phyloP scores from a whole-genome alignment of 331 rosid genomes.

The Acacia concinna region DNA sequence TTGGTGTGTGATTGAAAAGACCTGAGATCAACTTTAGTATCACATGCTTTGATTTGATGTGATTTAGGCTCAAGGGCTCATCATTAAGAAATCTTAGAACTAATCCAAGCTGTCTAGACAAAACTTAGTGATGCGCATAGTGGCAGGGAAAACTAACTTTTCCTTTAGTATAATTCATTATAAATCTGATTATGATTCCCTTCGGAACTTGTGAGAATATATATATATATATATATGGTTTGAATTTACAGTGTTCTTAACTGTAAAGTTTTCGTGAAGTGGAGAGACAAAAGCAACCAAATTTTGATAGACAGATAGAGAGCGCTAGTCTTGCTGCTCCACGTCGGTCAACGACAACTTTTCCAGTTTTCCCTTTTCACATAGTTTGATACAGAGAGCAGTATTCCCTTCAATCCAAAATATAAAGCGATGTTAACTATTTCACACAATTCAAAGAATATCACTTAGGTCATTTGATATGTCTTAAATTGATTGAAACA shows the following conservation, averaged over 20 bases:
- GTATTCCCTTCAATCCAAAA: too few relatives aligned
- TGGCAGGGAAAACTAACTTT: slow-evolving; percentile 4
- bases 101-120: slow-evolving; percentile 23
- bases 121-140: slow-evolving; percentile 40
- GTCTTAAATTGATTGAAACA: too few relatives aligned
- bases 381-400: too few relatives aligned
- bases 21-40: slow-evolving; percentile 40
- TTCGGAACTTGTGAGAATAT: background rate
- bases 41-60: slow-evolving; percentile 55
- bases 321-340: background rate
- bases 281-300: background rate
- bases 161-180: background rate
- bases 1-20: slow-evolving; percentile 38
- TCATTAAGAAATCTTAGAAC: background rate
- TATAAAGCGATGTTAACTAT: too few relatives aligned
- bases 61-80: slow-evolving; percentile 24
- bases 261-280: background rate
- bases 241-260: background rate
- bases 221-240: too few relatives aligned
- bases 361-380: background rate
- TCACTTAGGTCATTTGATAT: too few relatives aligned
- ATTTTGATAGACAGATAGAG: too few relatives aligned
- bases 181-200: slow-evolving; percentile 19
- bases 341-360: background rate
- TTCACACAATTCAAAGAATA: too few relatives aligned